phyloP scores from a whole-genome alignment of 23 red algal genomes.

The Gracilaria domingensis region DNA sequence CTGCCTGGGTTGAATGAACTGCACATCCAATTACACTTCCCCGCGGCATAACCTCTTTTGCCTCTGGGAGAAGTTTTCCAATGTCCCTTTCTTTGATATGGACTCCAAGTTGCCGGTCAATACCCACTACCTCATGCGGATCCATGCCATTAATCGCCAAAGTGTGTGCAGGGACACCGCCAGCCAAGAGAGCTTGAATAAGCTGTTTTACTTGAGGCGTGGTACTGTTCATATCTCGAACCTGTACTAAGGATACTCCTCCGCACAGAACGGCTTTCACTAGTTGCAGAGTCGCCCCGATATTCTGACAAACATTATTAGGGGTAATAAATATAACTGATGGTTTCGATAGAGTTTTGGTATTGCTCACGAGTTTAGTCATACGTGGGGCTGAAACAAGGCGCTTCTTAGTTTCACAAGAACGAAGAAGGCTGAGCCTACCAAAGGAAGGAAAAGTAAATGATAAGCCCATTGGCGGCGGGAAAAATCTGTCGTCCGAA shows the following conservation, averaged over 20 bases:
- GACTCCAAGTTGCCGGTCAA: constrained; percentile 27
- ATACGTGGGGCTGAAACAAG: not conserved
- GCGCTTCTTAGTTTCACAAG: not conserved
- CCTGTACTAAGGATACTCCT: constrained; percentile 45
- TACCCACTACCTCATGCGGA: constrained; percentile 8
- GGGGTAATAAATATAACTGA: constrained; percentile 60
- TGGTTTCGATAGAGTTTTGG: constrained; percentile 14
- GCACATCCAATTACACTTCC: constrained; percentile 36
- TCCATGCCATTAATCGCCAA: constrained; percentile 42
- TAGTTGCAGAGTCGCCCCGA: not conserved
- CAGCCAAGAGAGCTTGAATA: constrained; percentile 11
- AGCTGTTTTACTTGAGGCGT: constrained; percentile 6
- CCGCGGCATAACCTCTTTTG: not conserved
- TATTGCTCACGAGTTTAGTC: not conserved
- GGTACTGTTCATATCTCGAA: constrained; percentile 36
- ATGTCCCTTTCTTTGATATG: constrained; percentile 70
- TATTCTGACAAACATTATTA: constrained; percentile 45
- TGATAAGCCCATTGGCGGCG: not conserved
- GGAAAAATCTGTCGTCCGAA: not conserved
- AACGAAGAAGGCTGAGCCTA: too few relatives aligned
- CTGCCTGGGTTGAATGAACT: constrained; percentile 25
- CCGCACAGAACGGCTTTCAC: constrained; percentile 19
- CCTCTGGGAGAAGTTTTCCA: constrained; percentile 6
- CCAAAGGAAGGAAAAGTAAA: not conserved
- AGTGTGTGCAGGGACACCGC: constrained; percentile 4